These are phyloP conservation scores for Tricholoma hemisulphureum DNA, from an alignment of 768 basidiomycete species.

Conservation along the genomic window DNA sequence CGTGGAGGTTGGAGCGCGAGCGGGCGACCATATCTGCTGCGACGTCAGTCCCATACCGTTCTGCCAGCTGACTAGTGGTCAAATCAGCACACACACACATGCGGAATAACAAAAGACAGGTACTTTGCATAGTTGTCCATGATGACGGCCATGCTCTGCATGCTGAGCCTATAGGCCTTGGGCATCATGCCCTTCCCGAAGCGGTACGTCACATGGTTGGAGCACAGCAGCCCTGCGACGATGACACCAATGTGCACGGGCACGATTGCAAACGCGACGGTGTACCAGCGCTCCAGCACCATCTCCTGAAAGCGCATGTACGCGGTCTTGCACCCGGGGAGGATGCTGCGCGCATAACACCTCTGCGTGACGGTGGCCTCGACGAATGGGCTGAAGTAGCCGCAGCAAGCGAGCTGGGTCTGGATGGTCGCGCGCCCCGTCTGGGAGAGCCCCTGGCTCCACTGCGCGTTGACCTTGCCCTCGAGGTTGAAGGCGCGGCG, in stretches of 20 bases:
- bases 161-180: constrained; percentile 71
- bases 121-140: constrained; percentile 83
- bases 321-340: constrained; percentile 72
- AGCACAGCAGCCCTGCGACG: constrained; percentile 62
- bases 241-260: constrained; percentile 66
- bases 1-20: constrained; percentile 46
- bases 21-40: constrained; percentile 53
- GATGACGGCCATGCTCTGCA: constrained; percentile 72
- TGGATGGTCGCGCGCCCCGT: constrained; percentile 64
- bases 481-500: constrained; percentile 57
- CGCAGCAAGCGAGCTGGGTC: constrained; percentile 73
- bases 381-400: constrained; percentile 76
- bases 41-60: constrained; percentile 61
- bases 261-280: constrained; percentile 60
- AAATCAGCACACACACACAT: background rate
- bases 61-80: constrained; percentile 56
- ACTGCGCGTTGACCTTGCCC: constrained; percentile 75
- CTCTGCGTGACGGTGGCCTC: constrained; percentile 73
- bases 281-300: constrained; percentile 63
- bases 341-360: constrained; percentile 66
- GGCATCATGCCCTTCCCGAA: constrained; percentile 92
- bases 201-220: constrained; percentile 81
- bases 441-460: constrained; percentile 61
- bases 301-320: constrained; percentile 56
- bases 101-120: constrained; percentile 14